Evolutionary conservation across 257 asterid genomes (phyloP).

Genomic region (Capsicum rhomboideum): DNA sequence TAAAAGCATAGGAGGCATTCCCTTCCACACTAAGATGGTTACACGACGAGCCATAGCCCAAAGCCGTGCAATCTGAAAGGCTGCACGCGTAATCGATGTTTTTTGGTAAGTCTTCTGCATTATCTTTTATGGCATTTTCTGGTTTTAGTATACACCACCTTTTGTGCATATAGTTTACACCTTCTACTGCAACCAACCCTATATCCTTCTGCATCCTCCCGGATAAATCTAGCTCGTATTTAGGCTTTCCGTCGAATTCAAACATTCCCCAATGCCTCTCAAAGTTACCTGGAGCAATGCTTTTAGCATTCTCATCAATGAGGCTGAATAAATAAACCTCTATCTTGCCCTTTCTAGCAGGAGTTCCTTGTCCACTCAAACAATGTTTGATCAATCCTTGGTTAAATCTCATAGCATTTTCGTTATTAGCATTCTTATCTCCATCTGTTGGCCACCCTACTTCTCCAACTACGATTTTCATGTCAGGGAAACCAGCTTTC

Average conservation of each 20-base stretch:
- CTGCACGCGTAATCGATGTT: background rate
- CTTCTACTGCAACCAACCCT: slow-evolving; percentile 15
- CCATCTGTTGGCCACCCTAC: slow-evolving; percentile 13
- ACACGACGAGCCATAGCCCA: slow-evolving; percentile 1
- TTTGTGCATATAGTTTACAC: slow-evolving; percentile 11
- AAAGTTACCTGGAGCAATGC: slow-evolving; percentile 7
- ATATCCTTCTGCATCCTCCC: slow-evolving; percentile 7
- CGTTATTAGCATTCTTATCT: slow-evolving; percentile 12
- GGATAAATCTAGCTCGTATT: slow-evolving; percentile 17
- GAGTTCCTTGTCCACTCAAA: slow-evolving; percentile 19
- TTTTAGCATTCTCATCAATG: slow-evolving; percentile 20
- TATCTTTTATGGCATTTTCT: background rate
- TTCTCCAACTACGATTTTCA: slow-evolving; percentile 21
- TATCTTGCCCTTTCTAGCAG: slow-evolving; percentile 13
- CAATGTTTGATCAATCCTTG: slow-evolving; percentile 19
- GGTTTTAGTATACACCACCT: slow-evolving; percentile 14
- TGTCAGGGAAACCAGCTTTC: slow-evolving; percentile 17
- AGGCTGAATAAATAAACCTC: slow-evolving; percentile 26
- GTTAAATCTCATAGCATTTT: slow-evolving; percentile 19
- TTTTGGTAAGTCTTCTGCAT: background rate
- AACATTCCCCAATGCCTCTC: slow-evolving; percentile 29
- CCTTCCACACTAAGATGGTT: background rate
- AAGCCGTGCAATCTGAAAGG: background rate
- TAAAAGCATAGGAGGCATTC: slow-evolving; percentile 1
- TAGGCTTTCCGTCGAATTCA: slow-evolving; percentile 15